Conservation (phyloP, 257 asterid species). For the Ligustrum vulgare region DNA sequence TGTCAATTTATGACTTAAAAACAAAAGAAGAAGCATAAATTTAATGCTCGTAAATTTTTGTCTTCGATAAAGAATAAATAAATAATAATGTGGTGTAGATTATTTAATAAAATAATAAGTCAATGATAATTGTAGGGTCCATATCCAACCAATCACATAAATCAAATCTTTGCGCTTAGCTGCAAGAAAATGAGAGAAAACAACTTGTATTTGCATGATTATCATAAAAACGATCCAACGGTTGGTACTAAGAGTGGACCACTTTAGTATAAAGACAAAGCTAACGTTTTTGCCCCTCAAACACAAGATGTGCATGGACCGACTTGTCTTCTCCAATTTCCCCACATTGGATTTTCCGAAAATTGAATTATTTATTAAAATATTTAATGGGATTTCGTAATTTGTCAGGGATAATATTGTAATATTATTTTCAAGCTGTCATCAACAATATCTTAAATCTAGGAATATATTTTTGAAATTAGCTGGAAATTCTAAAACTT, state of each 20-base stretch:
- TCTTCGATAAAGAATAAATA: neutral
- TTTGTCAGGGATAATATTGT: slow-evolving; percentile 41
- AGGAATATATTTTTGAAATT: slow-evolving; percentile 29
- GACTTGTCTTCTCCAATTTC: slow-evolving; percentile 2
- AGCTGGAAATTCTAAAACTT: slow-evolving; percentile 34
- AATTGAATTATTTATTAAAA: neutral
- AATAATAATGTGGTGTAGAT: neutral
- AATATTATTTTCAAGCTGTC: slow-evolving; percentile 47
- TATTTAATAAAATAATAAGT: neutral
- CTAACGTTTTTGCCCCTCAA: neutral
- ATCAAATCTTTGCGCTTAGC: neutral
- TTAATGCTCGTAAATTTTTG: no score
- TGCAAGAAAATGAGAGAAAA: neutral
- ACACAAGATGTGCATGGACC: neutral
- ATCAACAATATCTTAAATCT: slow-evolving; percentile 55
- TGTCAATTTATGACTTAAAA: no score
- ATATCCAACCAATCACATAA: neutral
- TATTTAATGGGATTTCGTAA: slow-evolving; percentile 4
- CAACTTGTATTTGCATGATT: neutral
- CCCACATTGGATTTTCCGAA: slow-evolving; percentile 43
- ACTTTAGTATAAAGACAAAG: neutral
- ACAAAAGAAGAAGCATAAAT: no score
- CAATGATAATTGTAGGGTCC: neutral
- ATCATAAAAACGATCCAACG: neutral
- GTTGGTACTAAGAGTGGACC: neutral